A percentile compares a stretch with the other conserved stretches of the same genome.
phyloP scores from a whole-genome alignment of 257 asterid species.

The Salvia hispanica region DNA sequence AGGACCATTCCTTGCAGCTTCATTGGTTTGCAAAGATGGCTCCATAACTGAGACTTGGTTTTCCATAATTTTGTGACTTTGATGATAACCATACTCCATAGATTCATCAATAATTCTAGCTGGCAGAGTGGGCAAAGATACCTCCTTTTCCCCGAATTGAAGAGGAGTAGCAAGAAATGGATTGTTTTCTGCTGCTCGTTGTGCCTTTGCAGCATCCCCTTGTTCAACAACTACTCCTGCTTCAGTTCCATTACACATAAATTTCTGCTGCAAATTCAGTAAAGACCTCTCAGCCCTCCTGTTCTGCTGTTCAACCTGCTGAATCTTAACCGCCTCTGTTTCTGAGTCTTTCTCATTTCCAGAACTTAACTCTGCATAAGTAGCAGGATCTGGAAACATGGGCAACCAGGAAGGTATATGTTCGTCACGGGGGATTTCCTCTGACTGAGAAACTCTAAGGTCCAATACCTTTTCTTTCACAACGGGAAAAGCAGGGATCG shows the following conservation, averaged over 20 bases:
- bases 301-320: conserved; percentile 40
- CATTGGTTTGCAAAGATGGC: conserved; percentile 45
- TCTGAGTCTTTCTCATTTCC: conserved; percentile 40
- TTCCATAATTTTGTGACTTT: conserved; percentile 34
- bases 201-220: conserved; percentile 48
- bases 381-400: conserved; percentile 50
- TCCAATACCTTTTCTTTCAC: conserved; percentile 44
- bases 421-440: conserved; percentile 48
- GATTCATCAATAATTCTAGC: conserved; percentile 47
- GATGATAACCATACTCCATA: conserved; percentile 32
- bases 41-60: conserved; percentile 41
- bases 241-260: conserved; percentile 50
- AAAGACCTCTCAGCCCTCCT: conserved; percentile 44
- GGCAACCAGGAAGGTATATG: conserved; percentile 81
- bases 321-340: conserved; percentile 31
- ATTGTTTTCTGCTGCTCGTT: conserved; percentile 47
- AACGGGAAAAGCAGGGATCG: conserved; percentile 65
- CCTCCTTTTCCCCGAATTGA: conserved; percentile 62
- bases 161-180: conserved; percentile 74
- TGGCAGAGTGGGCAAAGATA: conserved; percentile 54
- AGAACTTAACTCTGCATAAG: conserved; percentile 36
- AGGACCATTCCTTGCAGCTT: conserved; percentile 36
- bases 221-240: conserved; percentile 39
- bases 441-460: conserved; percentile 50
- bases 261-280: conserved; percentile 42